A percentile compares a stretch with the other conserved stretches of the same genome.
phyloP scores from a whole-genome alignment of 305 asterid species.

The Rubia peregrina region DNA sequence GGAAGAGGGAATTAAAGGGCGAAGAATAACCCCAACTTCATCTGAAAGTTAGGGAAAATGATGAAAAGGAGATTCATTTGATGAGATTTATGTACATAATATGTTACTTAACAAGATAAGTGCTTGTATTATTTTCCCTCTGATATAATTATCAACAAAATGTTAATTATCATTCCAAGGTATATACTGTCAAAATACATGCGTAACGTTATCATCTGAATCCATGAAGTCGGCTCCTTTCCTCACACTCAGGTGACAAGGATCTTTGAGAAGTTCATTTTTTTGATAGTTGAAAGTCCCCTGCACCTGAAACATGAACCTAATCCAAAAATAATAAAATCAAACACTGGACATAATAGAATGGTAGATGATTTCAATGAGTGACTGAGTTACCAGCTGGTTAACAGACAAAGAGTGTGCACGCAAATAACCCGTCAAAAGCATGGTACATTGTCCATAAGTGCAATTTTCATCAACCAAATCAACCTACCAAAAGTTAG shows the following conservation, averaged over 20 bases:
- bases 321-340: conserved; percentile 32
- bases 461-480: conserved; percentile 33
- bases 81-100: not conserved
- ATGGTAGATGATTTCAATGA: conserved; percentile 22
- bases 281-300: conserved; percentile 82
- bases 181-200: conserved; percentile 31
- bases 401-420: conserved; percentile 67
- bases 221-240: conserved; percentile 69
- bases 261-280: conserved; percentile 82
- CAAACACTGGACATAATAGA: conserved; percentile 22
- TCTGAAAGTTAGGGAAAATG: not conserved
- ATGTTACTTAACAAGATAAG: not conserved
- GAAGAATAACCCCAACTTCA: not conserved
- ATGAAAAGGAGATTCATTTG: not conserved
- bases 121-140: not conserved
- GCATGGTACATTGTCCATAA: conserved; percentile 58
- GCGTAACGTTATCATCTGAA: conserved; percentile 44
- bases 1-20: not conserved
- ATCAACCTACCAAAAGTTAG: conserved; percentile 49
- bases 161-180: not conserved
- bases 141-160: not conserved
- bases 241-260: conserved; percentile 55
- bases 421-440: conserved; percentile 82
- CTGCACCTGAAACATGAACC: conserved; percentile 97
- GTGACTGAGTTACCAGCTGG: conserved; percentile 61